These are phyloP conservation scores for Lachnellula subtilissima DNA, from an alignment of 2,329 filamentous ascomycete genomes.

Conservation along the genomic window DNA sequence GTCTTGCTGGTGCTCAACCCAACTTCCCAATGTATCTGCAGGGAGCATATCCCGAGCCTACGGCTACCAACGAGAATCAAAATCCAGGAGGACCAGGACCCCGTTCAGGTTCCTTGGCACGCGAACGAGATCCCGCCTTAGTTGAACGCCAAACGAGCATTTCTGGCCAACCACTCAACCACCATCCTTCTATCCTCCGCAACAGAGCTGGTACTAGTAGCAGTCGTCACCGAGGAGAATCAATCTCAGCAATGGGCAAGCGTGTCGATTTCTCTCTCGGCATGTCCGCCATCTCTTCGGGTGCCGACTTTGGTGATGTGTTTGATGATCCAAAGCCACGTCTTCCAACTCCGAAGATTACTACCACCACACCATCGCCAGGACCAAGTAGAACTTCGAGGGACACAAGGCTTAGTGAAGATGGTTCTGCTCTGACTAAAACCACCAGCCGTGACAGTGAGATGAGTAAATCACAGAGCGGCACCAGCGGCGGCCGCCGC, in stretches of 20 bases:
- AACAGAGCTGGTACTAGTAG: conserved; percentile 38
- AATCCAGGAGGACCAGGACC: conserved; percentile 23
- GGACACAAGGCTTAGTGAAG: conserved; percentile 14
- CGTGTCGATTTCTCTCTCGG: conserved; percentile 69
- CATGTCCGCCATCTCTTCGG: conserved; percentile 53
- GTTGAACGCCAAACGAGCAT: conserved; percentile 25
- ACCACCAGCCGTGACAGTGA: conserved; percentile 20
- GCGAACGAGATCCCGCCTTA: conserved; percentile 34
- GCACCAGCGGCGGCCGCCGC: conserved; percentile 42
- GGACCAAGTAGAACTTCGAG: conserved; percentile 2
- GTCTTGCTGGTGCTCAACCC: conserved; percentile 27
- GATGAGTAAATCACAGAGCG: conserved; percentile 29
- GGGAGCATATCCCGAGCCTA: conserved; percentile 24
- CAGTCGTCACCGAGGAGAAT: conserved; percentile 50
- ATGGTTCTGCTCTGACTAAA: conserved; percentile 10
- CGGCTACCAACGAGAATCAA: conserved; percentile 1
- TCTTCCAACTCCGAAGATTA: conserved; percentile 34
- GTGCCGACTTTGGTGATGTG: conserved; percentile 59
- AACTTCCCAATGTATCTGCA: conserved; percentile 29
- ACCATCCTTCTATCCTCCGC: conserved; percentile 51
- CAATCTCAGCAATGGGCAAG: conserved; percentile 52
- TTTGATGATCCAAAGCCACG: conserved; percentile 48
- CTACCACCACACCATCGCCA: conserved; percentile 31
- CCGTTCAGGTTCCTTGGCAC: conserved; percentile 28
- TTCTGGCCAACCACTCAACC: conserved; percentile 21